phyloP scores from a whole-genome alignment of 441 rosid genomes.

The Populus hybrid region DNA sequence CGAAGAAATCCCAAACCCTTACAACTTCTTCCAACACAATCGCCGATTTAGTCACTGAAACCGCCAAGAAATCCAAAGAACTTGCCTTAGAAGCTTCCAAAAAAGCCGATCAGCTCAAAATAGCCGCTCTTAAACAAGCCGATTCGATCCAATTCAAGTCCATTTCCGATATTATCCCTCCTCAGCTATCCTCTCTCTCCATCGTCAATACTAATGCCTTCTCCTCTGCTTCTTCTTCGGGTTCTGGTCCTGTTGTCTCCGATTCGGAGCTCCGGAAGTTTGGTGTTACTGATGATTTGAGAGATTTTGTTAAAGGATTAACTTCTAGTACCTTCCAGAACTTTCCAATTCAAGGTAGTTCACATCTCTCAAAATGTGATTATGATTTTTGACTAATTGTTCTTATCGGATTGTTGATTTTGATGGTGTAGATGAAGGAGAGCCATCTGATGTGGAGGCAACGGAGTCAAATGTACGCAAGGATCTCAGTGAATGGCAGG shows the following conservation, averaged over 20 bases:
- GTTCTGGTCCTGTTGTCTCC: not conserved
- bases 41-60: too few relatives aligned
- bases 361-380: not conserved
- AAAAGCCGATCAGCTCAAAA: slow-evolving; percentile 39
- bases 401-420: not conserved
- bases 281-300: slow-evolving; percentile 62
- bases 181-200: slow-evolving; percentile 32
- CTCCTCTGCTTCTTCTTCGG: not conserved
- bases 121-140: slow-evolving; percentile 24
- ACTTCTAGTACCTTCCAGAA: slow-evolving; percentile 64
- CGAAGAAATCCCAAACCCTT: slow-evolving; percentile 28
- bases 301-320: slow-evolving; percentile 58
- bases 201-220: not conserved
- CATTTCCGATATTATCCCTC: slow-evolving; percentile 43
- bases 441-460: slow-evolving; percentile 28
- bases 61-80: slow-evolving; percentile 25
- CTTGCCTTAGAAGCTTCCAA: slow-evolving; percentile 65
- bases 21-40: too few relatives aligned
- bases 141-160: slow-evolving; percentile 41
- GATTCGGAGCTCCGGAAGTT: slow-evolving; percentile 34
- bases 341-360: slow-evolving; percentile 53
- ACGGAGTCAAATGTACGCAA: slow-evolving; percentile 45
- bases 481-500: slow-evolving; percentile 84
- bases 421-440: slow-evolving; percentile 42
- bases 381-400: not conserved